Evolutionary conservation across 2,329 filamentous ascomycete genomes (phyloP), one percentile per base, ranked within the genome.

Genomic region (Pseudopithomyces maydicus): DNA sequence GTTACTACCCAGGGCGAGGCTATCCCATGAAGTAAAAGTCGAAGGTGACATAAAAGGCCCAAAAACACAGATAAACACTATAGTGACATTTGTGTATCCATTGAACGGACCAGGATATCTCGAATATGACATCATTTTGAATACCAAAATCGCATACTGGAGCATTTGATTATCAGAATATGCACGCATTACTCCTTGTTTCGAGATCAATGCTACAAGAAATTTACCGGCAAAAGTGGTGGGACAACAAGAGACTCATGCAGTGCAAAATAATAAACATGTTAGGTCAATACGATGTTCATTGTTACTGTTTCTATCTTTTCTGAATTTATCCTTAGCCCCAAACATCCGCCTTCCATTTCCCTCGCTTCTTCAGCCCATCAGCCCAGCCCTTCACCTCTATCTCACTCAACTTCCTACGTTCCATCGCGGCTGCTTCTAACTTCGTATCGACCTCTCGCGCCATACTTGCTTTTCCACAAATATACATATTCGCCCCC

Each of bases 311-410:
- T 15, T 35, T 22, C 26, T 15, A 15, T n/a, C 14, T 19, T 19
- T 26, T 19, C 26, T 26, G 6, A 8, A 15, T 11, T 17, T 12
- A 32, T 14, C 17, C 32, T 42, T 19, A 50, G 11, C 79, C 79
- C 82, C 81, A 84, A 42, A 84, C 81, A 75, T 84, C 81, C 62
- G 83, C 81, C 62, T 79, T 78, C 81, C 81, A 84, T 65, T 81
- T 82, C n/a, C 76, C 78, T 26, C 75, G 74, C 63, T 77, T 80
- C 76, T 82, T 83, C 38, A 82, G 67, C 15, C 68, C 74, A 59
- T 81, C 80, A 22, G 71, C 76, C 81, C 81, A 84, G 49, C 74
- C 71, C 52, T 78, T 78, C 14, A 77, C 72, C 43, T 80, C 74
- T 6, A 56, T 63, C 17, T 81, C 78, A 14, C 62, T 66, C 75